Percentiles rank a stretch among this genome's conserved stretches.
phyloP scores from a whole-genome alignment of 1,284 basidiomycete species.

The Apiotrichum veenhuisii region DNA sequence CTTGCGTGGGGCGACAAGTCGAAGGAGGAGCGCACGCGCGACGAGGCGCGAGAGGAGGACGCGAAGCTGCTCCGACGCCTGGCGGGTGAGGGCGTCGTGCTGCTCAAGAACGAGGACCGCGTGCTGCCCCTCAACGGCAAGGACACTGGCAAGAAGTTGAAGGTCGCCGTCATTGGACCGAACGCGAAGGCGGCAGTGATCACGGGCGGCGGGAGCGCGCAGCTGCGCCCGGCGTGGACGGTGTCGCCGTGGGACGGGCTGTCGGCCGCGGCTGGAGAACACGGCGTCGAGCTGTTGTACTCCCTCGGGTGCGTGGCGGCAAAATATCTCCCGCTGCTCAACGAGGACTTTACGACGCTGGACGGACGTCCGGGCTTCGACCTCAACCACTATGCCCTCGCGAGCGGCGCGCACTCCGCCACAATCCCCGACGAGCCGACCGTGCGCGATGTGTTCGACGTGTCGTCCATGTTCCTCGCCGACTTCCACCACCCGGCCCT shows the following conservation, averaged over 20 bases:
- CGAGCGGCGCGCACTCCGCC: too few species aligned
- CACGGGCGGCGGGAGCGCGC: slow-evolving; percentile 56
- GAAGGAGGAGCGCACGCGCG: not conserved
- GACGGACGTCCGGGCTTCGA: slow-evolving; percentile 18
- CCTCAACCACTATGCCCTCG: slow-evolving; percentile 22
- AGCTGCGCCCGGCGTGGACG: slow-evolving; percentile 26
- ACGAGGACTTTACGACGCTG: slow-evolving; percentile 23
- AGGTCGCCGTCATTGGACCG: slow-evolving; percentile 56
- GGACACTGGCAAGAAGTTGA: too few species aligned
- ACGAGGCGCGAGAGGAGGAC: slow-evolving; percentile 14
- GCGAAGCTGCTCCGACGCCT: slow-evolving; percentile 22
- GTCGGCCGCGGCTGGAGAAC: slow-evolving; percentile 22
- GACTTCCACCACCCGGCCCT: not conserved
- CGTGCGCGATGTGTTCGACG: too few species aligned
- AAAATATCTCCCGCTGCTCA: slow-evolving; percentile 21
- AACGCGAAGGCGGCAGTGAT: slow-evolving; percentile 49
- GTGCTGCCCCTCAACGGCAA: slow-evolving; percentile 21
- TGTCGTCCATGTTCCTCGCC: too few species aligned
- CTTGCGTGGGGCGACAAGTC: slow-evolving; percentile 20
- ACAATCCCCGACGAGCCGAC: too few species aligned
- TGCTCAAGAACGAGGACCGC: slow-evolving; percentile 59
- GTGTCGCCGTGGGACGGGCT: not conserved
- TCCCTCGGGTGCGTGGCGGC: slow-evolving; percentile 34
- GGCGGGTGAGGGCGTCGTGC: slow-evolving; percentile 55
- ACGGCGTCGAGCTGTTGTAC: slow-evolving; percentile 49